phyloP scores from a whole-genome alignment of 257 asterid species.

The Echites panduratus region DNA sequence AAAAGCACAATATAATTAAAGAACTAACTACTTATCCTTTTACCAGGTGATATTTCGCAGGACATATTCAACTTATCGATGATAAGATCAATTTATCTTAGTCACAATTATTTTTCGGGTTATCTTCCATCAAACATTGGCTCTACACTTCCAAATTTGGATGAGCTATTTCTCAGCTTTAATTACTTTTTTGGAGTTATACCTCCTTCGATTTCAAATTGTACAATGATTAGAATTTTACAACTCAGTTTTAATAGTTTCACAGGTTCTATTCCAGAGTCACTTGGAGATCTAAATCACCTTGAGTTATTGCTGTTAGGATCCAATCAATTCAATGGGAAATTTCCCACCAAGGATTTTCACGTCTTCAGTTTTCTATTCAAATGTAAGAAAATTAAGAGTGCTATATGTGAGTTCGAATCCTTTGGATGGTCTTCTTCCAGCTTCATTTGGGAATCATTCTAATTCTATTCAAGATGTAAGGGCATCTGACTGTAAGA shows the following conservation, averaged over 20 bases:
- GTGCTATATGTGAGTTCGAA: not conserved
- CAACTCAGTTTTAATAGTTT: not conserved
- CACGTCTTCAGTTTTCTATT: slow-evolving; percentile 8
- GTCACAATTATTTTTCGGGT: too few species aligned
- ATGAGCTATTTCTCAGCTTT: not conserved
- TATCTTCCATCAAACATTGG: too few species aligned
- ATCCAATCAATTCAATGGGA: not conserved
- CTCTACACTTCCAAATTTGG: not conserved
- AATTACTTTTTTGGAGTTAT: slow-evolving; percentile 23
- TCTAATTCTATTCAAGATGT: not conserved
- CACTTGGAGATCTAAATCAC: slow-evolving; percentile 21
- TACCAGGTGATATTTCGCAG: too few species aligned
- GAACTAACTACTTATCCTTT: too few species aligned
- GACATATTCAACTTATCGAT: too few species aligned
- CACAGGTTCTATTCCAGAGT: slow-evolving; percentile 22
- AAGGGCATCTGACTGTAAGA: not conserved
- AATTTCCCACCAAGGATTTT: slow-evolving; percentile 6
- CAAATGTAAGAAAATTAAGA: not conserved
- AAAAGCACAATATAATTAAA: too few species aligned
- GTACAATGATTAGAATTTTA: not conserved
- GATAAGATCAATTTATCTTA: too few species aligned
- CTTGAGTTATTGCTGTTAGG: not conserved
- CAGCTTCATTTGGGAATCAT: slow-evolving; percentile 5
- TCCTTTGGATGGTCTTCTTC: slow-evolving; percentile 2
- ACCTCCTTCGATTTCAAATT: slow-evolving; percentile 8